Base-by-base conservation (phyloP, 2,329 filamentous ascomycete species). In the Coleophoma eucalyptorum region DNA sequence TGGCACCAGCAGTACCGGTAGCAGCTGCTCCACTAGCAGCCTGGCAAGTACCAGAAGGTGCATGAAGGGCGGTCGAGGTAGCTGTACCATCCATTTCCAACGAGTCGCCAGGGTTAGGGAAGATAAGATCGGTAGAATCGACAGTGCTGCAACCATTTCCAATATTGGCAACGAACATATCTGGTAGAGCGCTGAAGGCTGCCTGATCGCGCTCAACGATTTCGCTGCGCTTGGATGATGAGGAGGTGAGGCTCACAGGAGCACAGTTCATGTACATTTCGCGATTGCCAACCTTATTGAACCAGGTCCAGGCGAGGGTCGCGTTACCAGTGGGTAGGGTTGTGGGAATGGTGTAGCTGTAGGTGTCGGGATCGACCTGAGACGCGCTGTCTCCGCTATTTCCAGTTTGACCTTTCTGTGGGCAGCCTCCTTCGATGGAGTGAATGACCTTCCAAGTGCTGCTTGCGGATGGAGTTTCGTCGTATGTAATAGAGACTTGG, bases 201-300 rank as follows among this genome's bases (percentile, higher is more conserved):
- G 74, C 68, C 50, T 81, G 61, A 41, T 65, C 67, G n/a, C 66
- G 58, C 43, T 62, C 55, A 5, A 55, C 38, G 26, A 67, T 47
- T 34, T 62, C 62, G 34, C 63, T 64, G 6, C 73, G 66, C 64
- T 82, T 79, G 48, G 69, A 65, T 1, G 72, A 68, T 19, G 72
- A 70, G 4, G 69, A 72, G 0, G 80, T 81, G 20, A 97, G 76
- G 0, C 76, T 79, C 44, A 96, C 69, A 0, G 89, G 83, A 0
- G 87, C 90, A 61, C 93, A 99, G 78, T 96, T 95, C 91, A 96
- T 96, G 78, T 97, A 97, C 79, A 96, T 90, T 67, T 97, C 94
- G 1, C 92, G 86, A 73, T 96, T 96, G 3, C 94, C 94, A 10
- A 96, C 64, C 53, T 87, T 87, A 75, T 97, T 97, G 70, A 96